A percentile compares a stretch with the other conserved stretches of the same genome.
Evolutionary conservation across 805 yeast genomes (phyloP).

Genomic region (Candida arabinofermentans): DNA sequence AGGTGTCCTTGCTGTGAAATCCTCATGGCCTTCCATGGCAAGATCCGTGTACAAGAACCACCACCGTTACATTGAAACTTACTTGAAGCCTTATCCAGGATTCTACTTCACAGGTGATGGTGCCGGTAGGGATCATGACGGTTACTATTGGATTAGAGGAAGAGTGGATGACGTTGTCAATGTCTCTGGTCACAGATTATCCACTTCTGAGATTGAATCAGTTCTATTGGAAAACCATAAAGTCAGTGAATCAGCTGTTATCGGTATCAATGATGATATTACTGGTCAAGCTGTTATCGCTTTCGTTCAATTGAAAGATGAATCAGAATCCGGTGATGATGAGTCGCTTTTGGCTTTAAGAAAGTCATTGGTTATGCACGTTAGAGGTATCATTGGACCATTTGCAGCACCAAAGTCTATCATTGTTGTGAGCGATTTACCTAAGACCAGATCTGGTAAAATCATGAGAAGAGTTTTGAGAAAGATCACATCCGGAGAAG

Average conservation of each 20-base stretch:
- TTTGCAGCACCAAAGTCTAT: slow-evolving; percentile 92
- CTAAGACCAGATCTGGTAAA: slow-evolving; percentile 98
- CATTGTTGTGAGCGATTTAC: slow-evolving; percentile 84
- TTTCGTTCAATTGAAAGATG: slow-evolving; percentile 67
- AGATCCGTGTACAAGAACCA: slow-evolving; percentile 79
- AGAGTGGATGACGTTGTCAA: slow-evolving; percentile 88
- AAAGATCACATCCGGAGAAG: slow-evolving; percentile 89
- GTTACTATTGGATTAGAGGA: slow-evolving; percentile 82
- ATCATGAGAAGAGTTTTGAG: slow-evolving; percentile 97
- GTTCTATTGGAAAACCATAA: slow-evolving; percentile 68
- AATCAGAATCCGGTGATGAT: slow-evolving; percentile 34
- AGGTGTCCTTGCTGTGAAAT: slow-evolving; percentile 72
- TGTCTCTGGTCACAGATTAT: slow-evolving; percentile 80
- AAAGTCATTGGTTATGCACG: slow-evolving; percentile 78
- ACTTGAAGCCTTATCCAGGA: slow-evolving; percentile 76
- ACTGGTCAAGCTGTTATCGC: slow-evolving; percentile 88
- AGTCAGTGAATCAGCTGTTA: slow-evolving; percentile 79
- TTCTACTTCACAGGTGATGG: slow-evolving; percentile 88
- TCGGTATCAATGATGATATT: slow-evolving; percentile 76
- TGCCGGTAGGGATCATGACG: slow-evolving; percentile 81
- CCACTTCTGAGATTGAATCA: slow-evolving; percentile 88
- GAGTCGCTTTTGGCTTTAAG: slow-evolving; percentile 51
- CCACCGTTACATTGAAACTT: slow-evolving; percentile 73
- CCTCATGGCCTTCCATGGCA: slow-evolving; percentile 84
- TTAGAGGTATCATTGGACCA: slow-evolving; percentile 88